phyloP scores from a whole-genome alignment of 2,329 filamentous ascomycete species.

The Cadophora sp. region DNA sequence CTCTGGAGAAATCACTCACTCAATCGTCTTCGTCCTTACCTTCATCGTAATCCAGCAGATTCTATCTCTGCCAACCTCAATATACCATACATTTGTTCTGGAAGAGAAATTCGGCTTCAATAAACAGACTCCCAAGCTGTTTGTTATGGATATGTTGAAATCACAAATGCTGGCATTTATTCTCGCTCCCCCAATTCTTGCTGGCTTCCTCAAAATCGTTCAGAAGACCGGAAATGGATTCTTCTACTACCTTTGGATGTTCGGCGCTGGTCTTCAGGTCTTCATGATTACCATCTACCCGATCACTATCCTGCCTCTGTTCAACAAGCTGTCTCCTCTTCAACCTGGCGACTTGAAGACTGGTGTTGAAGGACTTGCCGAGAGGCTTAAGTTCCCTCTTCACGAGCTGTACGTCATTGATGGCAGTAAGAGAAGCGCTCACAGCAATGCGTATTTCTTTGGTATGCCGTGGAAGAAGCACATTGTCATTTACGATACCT shows the following conservation, averaged over 20 bases:
- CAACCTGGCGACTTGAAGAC: conserved; percentile 87
- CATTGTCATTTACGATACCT: conserved; percentile 98
- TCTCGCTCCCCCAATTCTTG: conserved; percentile 86
- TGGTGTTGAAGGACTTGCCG: conserved; percentile 83
- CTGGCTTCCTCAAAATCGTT: conserved; percentile 91
- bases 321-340: conserved; percentile 97
- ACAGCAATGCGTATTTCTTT: conserved; percentile 95
- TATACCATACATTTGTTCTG: conserved; percentile 95
- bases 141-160: conserved; percentile 91
- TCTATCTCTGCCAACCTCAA: conserved; percentile 78
- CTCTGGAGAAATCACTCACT: conserved; percentile 91
- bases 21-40: conserved; percentile 87
- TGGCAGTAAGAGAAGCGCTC: conserved; percentile 84
- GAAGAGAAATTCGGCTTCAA: conserved; percentile 99
- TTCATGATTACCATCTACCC: conserved; percentile 97
- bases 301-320: conserved; percentile 89
- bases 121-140: conserved; percentile 91
- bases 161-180: conserved; percentile 81
- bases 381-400: conserved; percentile 87
- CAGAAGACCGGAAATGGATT: conserved; percentile 92
- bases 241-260: conserved; percentile 98
- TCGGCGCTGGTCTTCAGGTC: conserved; percentile 86
- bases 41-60: conserved; percentile 85
- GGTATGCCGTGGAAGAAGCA: conserved; percentile 99
- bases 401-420: conserved; percentile 95